A percentile compares a stretch with the other conserved stretches of the same genome.
Evolutionary conservation across 169 alveolate species (phyloP).

Genomic region (Cyclospora cayetanensis): DNA sequence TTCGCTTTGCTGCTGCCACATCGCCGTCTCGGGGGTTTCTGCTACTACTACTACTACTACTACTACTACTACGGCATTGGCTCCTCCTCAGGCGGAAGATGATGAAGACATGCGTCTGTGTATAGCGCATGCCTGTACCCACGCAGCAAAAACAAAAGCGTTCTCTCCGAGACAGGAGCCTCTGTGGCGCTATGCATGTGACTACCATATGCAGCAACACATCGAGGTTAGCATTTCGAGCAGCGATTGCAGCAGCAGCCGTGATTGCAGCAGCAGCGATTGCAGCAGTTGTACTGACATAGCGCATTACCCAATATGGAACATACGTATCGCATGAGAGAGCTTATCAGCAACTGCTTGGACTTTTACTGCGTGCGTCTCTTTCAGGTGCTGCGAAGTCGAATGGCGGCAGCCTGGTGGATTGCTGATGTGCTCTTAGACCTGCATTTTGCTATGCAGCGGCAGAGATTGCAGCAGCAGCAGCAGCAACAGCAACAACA

Average conservation of each 20-base stretch:
- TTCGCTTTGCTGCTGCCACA: conserved; percentile 65
- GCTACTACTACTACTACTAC: neutral
- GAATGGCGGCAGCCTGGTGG: conserved; percentile 41
- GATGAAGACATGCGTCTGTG: neutral
- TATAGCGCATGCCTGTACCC: neutral
- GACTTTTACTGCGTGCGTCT: neutral
- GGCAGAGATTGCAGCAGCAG: conserved; percentile 42
- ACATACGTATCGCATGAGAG: neutral
- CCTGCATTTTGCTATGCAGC: conserved; percentile 7
- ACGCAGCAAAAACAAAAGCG: neutral
- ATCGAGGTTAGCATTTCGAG: neutral
- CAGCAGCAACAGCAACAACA: neutral
- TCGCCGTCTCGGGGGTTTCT: neutral
- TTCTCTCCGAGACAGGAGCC: neutral
- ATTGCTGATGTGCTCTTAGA: conserved; percentile 22
- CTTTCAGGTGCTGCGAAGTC: conserved; percentile 49
- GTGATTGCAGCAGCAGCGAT: neutral
- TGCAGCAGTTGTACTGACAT: neutral
- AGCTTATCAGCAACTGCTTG: neutral
- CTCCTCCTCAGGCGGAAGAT: neutral
- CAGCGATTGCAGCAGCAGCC: neutral
- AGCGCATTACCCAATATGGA: neutral
- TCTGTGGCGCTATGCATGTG: neutral
- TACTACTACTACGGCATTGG: neutral
- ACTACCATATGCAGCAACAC: conserved; percentile 9